Conservation (phyloP, 1,139 yeast species). For the Geotrichum histeridarum region DNA sequence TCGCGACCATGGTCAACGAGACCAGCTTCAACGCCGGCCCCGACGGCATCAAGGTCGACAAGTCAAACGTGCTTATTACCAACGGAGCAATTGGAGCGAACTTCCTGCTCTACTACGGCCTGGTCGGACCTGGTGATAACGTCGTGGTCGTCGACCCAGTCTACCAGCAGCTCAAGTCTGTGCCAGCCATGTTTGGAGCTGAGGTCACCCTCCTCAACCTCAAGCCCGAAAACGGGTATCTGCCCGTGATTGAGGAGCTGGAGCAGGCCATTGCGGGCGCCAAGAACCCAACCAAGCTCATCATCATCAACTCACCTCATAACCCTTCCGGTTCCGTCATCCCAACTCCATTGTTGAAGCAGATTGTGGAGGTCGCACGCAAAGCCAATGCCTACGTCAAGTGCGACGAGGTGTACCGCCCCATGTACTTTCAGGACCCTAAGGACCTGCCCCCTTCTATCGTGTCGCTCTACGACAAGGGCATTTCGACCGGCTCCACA, state of each 20-base stretch:
- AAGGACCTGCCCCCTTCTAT: conserved; percentile 40
- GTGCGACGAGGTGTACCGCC: conserved; percentile 56
- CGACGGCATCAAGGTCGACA: conserved; percentile 25
- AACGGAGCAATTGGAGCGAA: conserved; percentile 61
- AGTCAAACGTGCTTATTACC: conserved; percentile 45
- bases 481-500: conserved; percentile 49
- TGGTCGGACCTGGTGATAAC: conserved; percentile 48
- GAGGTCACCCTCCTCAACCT: conserved; percentile 41
- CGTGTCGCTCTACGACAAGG: conserved; percentile 43
- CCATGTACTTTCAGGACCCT: conserved; percentile 43
- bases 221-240: conserved; percentile 37
- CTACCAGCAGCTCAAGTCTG: conserved; percentile 13
- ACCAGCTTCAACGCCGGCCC: conserved; percentile 21
- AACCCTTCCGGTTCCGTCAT: conserved; percentile 53
- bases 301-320: conserved; percentile 52
- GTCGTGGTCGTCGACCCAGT: conserved; percentile 48
- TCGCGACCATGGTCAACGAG: conserved; percentile 41
- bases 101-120: conserved; percentile 45
- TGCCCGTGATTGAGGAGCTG: conserved; percentile 40
- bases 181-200: conserved; percentile 43
- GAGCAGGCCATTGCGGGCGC: conserved; percentile 28
- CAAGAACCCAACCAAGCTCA: conserved; percentile 41
- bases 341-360: conserved; percentile 36
- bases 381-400: conserved; percentile 39
- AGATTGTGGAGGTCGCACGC: conserved; percentile 43